Percentiles rank a stretch among this genome's conserved stretches.
phyloP scores from a whole-genome alignment of 441 rosid genomes.

The Syzygium syzygioides region DNA sequence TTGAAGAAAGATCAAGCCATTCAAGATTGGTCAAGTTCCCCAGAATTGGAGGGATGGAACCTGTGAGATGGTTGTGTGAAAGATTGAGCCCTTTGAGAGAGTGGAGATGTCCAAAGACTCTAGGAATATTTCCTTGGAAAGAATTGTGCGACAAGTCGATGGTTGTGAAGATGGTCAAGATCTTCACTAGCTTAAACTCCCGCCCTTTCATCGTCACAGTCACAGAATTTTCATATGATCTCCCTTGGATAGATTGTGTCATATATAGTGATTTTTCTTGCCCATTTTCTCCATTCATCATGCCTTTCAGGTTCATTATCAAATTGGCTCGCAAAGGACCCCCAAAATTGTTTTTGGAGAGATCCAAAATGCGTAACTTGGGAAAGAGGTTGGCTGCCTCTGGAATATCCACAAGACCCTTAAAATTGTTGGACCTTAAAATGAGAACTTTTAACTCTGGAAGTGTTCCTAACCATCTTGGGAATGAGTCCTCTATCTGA shows the following conservation, averaged over 20 bases:
- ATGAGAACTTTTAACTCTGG: neutral
- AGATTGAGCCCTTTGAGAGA: neutral
- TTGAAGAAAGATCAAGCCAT: neutral
- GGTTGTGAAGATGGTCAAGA: too few relatives aligned
- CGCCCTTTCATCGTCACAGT: neutral
- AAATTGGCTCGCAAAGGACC: neutral
- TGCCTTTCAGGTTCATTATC: neutral
- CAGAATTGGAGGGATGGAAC: neutral
- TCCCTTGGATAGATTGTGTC: rapidly evolving
- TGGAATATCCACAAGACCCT: neutral
- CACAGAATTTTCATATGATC: neutral
- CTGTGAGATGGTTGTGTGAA: neutral
- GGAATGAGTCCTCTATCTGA: neutral
- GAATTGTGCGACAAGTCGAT: too few relatives aligned
- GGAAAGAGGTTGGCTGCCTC: neutral
- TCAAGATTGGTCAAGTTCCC: neutral
- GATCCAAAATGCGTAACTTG: neutral
- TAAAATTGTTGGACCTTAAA: neutral
- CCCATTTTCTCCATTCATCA: neutral
- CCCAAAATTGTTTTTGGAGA: neutral
- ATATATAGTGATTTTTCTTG: neutral
- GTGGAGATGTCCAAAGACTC: neutral
- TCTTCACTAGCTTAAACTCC: neutral
- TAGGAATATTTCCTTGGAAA: neutral
- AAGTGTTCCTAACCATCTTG: neutral